phyloP scores from a whole-genome alignment of 768 basidiomycete species.

The Kwoniella botswanensis region DNA sequence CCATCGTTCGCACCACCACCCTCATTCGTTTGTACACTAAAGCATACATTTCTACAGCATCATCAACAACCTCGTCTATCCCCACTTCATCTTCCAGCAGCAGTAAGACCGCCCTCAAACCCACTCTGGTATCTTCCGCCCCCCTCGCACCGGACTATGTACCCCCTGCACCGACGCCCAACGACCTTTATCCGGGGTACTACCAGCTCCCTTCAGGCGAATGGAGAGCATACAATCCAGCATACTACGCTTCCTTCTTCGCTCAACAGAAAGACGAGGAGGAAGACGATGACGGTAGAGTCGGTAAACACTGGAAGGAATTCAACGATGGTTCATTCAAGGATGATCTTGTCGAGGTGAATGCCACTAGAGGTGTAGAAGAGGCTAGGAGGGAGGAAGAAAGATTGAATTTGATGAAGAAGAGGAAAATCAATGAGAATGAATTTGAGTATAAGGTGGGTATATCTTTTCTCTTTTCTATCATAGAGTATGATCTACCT shows the following conservation, averaged over 20 bases:
- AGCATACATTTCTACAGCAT: conserved; percentile 16
- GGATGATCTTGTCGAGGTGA: conserved; percentile 39
- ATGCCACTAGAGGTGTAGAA: conserved; percentile 40
- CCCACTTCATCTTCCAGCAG: conserved; percentile 15
- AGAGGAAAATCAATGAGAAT: conserved; percentile 36
- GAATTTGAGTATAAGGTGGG: conserved; percentile 54
- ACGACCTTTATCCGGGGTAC: conserved; percentile 57
- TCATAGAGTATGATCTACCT: background rate
- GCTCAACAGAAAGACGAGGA: conserved; percentile 7
- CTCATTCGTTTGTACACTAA: background rate
- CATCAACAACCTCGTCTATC: background rate
- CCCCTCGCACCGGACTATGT: conserved; percentile 50
- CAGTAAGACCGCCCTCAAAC: conserved; percentile 7
- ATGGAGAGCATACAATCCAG: conserved; percentile 55
- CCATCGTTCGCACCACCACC: background rate
- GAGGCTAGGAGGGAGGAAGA: conserved; percentile 43
- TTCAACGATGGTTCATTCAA: conserved; percentile 32
- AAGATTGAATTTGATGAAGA: conserved; percentile 31
- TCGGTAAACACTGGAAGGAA: conserved; percentile 53
- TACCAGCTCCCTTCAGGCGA: conserved; percentile 51
- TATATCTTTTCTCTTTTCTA: background rate
- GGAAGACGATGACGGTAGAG: conserved; percentile 39
- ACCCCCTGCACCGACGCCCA: conserved; percentile 44
- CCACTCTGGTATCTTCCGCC: conserved; percentile 49
- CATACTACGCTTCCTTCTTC: conserved; percentile 54